These are phyloP conservation scores for Aegle marmelos DNA, from an alignment of 345 rosid species.

Conservation along the genomic window DNA sequence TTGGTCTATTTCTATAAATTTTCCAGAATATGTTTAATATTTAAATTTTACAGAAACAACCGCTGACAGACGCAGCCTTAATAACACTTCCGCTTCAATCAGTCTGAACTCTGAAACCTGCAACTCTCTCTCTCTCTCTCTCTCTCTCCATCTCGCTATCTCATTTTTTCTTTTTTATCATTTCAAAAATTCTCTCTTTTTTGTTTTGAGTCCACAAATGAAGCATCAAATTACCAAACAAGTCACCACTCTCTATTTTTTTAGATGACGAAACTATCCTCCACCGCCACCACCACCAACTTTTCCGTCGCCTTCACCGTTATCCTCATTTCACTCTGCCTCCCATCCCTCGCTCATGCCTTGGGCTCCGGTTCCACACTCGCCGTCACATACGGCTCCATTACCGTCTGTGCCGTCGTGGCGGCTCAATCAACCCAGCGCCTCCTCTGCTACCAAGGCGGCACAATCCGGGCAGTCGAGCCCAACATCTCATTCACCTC, in stretches of 20 bases:
- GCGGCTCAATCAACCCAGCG: conserved; percentile 37
- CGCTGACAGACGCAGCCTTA: conserved; percentile 16
- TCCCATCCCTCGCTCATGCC: conserved; percentile 25
- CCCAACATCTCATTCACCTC: conserved; percentile 64
- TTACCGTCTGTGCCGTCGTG: conserved; percentile 64
- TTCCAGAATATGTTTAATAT: neutral
- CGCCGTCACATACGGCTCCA: conserved; percentile 52
- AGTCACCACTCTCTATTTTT: conserved; percentile 24
- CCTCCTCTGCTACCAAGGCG: conserved; percentile 45
- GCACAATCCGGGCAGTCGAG: conserved; percentile 19
- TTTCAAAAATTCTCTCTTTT: neutral
- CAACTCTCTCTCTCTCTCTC: neutral
- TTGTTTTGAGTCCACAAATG: conserved; percentile 35
- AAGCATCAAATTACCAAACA: conserved; percentile 32
- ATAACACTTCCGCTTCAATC: neutral
- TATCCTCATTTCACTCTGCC: conserved; percentile 2
- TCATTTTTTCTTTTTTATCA: neutral
- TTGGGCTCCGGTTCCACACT: conserved; percentile 72
- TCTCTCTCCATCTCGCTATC: neutral
- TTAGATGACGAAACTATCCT: conserved; percentile 47
- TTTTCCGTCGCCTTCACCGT: conserved; percentile 12
- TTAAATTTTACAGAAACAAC: neutral
- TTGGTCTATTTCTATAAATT: neutral
- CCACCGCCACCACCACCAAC: conserved; percentile 14
- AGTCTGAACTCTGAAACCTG: conserved; percentile 15